These are phyloP conservation scores for Pseudocercospora fuligena DNA, from an alignment of 2,329 filamentous ascomycete genomes.

Conservation along the genomic window DNA sequence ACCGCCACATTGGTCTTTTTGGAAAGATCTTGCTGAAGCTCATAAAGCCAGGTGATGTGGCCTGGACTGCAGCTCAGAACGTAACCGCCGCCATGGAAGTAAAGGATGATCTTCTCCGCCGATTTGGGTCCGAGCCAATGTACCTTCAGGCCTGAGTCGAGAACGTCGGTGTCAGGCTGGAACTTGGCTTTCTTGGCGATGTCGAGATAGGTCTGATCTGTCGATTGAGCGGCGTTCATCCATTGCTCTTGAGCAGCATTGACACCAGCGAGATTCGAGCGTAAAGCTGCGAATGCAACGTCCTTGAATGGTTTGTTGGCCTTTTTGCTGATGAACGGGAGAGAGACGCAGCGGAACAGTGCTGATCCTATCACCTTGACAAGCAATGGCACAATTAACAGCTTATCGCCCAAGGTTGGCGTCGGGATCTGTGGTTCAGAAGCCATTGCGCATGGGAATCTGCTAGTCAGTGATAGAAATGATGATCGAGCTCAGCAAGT, in stretches of 20 bases:
- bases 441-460: not conserved
- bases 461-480: not conserved
- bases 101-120: slow-evolving; percentile 50
- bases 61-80: slow-evolving; percentile 52
- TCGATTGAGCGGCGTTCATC: slow-evolving; percentile 35
- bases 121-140: slow-evolving; percentile 53
- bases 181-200: slow-evolving; percentile 44
- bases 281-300: slow-evolving; percentile 34
- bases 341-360: slow-evolving; percentile 40
- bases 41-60: slow-evolving; percentile 56
- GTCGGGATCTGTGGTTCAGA: slow-evolving; percentile 3
- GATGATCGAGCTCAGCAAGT: not conserved
- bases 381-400: slow-evolving; percentile 23
- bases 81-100: slow-evolving; percentile 62
- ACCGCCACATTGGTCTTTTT: slow-evolving; percentile 51
- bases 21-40: slow-evolving; percentile 49
- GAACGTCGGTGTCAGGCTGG: slow-evolving; percentile 44
- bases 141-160: slow-evolving; percentile 51
- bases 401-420: slow-evolving; percentile 21
- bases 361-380: slow-evolving; percentile 40
- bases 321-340: slow-evolving; percentile 41
- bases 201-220: slow-evolving; percentile 43
- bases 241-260: slow-evolving; percentile 45
- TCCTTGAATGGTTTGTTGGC: slow-evolving; percentile 36
- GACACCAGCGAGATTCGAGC: slow-evolving; percentile 30